These are phyloP conservation scores for Podila verticillata DNA, from an alignment of 192 early-diverging fungal genomes.

Conservation along the genomic window DNA sequence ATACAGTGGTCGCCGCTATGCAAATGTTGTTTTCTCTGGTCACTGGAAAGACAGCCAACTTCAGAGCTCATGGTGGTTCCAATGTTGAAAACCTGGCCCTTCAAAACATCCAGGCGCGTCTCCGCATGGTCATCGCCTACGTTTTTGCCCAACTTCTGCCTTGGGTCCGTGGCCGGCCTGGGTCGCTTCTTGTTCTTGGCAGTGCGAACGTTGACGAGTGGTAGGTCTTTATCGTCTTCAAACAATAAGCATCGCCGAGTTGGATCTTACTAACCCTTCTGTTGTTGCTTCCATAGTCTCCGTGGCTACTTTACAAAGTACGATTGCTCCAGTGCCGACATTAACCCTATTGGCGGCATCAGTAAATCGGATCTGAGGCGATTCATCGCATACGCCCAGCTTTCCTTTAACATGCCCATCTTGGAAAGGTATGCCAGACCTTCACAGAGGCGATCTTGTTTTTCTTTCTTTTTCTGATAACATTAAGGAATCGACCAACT, in stretches of 20 bases:
- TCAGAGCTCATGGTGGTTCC: slow-evolving; percentile 86
- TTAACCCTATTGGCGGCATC: slow-evolving; percentile 97
- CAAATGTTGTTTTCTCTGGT: slow-evolving; percentile 78
- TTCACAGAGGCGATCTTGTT: background rate
- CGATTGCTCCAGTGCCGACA: slow-evolving; percentile 96
- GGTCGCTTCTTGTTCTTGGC: slow-evolving; percentile 89
- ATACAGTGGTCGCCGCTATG: slow-evolving; percentile 79
- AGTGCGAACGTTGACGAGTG: slow-evolving; percentile 99
- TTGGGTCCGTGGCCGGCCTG: slow-evolving; percentile 78
- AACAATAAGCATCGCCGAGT: background rate
- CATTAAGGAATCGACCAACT: background rate
- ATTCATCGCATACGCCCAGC: slow-evolving; percentile 79
- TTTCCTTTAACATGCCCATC: slow-evolving; percentile 73
- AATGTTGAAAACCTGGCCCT: slow-evolving; percentile 91
- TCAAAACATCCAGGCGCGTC: slow-evolving; percentile 96
- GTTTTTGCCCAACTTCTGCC: slow-evolving; percentile 95
- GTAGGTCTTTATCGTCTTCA: slow-evolving; percentile 31
- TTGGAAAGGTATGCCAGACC: slow-evolving; percentile 58
- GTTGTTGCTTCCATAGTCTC: slow-evolving; percentile 59
- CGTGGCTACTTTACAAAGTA: slow-evolving; percentile 99
- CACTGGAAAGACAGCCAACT: slow-evolving; percentile 79
- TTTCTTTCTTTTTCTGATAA: background rate
- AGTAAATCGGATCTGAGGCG: slow-evolving; percentile 87
- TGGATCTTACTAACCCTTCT: background rate
- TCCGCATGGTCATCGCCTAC: slow-evolving; percentile 96